A percentile compares a stretch with the other conserved stretches of the same genome.
These are phyloP conservation scores for Penicillium janthinellum DNA, from an alignment of 2,329 filamentous ascomycete genomes.

Conservation along the genomic window DNA sequence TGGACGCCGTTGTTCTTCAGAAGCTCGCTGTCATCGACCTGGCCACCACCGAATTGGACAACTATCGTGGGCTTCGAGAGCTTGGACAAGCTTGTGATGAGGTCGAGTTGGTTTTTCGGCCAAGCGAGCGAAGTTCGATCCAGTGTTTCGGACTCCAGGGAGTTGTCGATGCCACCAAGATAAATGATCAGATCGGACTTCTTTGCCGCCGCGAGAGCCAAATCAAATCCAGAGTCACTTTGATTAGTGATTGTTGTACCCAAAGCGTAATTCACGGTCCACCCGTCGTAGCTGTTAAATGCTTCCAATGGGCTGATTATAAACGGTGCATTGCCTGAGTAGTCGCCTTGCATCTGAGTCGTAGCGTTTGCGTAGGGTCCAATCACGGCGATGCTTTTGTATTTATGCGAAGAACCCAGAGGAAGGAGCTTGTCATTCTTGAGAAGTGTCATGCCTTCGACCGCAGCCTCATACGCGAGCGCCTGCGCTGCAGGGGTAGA, in stretches of 20 bases:
- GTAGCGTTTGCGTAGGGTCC: constrained; percentile 60
- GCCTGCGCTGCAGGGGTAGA: constrained; percentile 54
- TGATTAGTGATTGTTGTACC: not conserved
- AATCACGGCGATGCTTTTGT: constrained; percentile 51
- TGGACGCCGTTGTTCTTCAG: constrained; percentile 36
- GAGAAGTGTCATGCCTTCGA: constrained; percentile 49
- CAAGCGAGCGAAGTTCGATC: constrained; percentile 1
- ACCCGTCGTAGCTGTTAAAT: not conserved
- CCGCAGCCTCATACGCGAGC: constrained; percentile 55
- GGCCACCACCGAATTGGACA: constrained; percentile 40
- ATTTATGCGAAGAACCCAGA: constrained; percentile 31
- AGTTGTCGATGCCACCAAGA: constrained; percentile 38
- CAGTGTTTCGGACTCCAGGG: constrained; percentile 16
- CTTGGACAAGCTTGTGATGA: not conserved
- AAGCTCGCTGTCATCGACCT: constrained; percentile 40
- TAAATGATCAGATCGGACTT: constrained; percentile 49
- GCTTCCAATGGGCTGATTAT: constrained; percentile 36
- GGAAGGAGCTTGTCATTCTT: constrained; percentile 54
- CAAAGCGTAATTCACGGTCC: not conserved
- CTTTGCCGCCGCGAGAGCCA: constrained; percentile 22
- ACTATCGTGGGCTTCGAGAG: constrained; percentile 26
- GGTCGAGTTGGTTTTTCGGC: constrained; percentile 4
- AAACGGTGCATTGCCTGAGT: constrained; percentile 52
- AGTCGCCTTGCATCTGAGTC: constrained; percentile 59
- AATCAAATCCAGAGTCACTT: not conserved